Conservation (phyloP, 2,329 filamentous ascomycete genomes). For the Aspergillus bombycis region DNA sequence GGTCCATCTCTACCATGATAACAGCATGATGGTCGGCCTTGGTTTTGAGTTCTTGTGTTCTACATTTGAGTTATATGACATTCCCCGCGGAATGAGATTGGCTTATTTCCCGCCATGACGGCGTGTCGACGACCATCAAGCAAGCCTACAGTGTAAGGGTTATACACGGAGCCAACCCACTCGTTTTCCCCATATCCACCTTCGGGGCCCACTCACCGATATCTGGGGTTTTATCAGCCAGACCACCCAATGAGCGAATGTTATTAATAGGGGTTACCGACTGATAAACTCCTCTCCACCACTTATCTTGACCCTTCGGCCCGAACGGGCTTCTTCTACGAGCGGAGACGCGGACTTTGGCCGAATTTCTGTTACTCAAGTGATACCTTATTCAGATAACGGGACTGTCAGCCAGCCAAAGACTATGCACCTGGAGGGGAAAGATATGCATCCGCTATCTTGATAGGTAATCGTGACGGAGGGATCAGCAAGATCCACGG, state of each 20-base stretch:
- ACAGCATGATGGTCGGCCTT: background rate
- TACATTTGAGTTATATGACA: background rate
- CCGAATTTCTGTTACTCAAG: slow-evolving; percentile 14
- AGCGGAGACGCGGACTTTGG: background rate
- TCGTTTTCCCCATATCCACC: slow-evolving; percentile 11
- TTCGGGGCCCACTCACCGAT: slow-evolving; percentile 31
- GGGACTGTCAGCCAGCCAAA: background rate
- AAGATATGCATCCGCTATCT: slow-evolving; percentile 1
- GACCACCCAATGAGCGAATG: background rate
- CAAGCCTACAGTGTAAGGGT: too few species aligned
- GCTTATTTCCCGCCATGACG: background rate
- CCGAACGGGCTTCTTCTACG: slow-evolving; percentile 5
- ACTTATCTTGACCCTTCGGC: slow-evolving; percentile 11
- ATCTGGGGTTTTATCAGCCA: slow-evolving; percentile 19
- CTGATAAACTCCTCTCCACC: slow-evolving; percentile 12
- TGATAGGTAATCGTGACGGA: background rate
- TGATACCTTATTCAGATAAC: background rate
- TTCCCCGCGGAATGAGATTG: background rate
- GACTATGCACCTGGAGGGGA: background rate
- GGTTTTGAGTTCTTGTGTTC: background rate
- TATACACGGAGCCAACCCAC: background rate
- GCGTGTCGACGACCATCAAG: background rate
- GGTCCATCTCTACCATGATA: background rate
- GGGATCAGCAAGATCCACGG: background rate
- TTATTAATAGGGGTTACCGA: background rate